Evolutionary conservation across 179 eudicot species (phyloP), one percentile per base, ranked within the genome.

Genomic region (Camellia oleifera): DNA sequence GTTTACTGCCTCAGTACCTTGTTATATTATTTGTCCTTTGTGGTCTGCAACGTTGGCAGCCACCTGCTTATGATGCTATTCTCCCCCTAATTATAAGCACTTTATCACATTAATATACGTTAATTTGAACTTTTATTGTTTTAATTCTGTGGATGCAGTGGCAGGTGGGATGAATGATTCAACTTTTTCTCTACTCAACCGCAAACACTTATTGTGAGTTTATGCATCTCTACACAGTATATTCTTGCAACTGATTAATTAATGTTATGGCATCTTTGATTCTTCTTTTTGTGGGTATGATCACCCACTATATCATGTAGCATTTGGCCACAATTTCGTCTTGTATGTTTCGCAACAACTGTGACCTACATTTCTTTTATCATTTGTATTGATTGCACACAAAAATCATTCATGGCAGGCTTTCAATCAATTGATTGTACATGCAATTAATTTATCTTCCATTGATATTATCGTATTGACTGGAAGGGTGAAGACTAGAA

Each of bases 131-230:
- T 67, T 60, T 61, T 69, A 1, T 76, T 80, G 53, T 0, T 18
- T 23, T 18, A 9, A 45, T 85, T 80, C 75, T 76, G 82, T 84
- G 64, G 57, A 76, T 87, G 91, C 97, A 93, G 97, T 93, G 97
- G 97, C 91, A 88, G 85, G 85, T 93, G 93, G 97, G 97, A 79
- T 93, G 90, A 88, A 56, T 58, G 76, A 54, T 26, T n/a, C 18
- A 7, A 50, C 75, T 12, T 60, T 54, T 58, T n/a, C 62, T 66
- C 12, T 71, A 45, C 61, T 14, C 6, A 63, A 17, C 20, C 23
- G 46, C 42, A 72, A 71, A 69, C 75, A 14, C 74, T 61, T 72
- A 32, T 12, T 74, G 92, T 89, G 85, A 88, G 92, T 82, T 65
- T 69, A 80, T 56, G 72, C 17, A 17, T 26, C 32, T 7, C n/a